Base-by-base conservation (phyloP, 164 flowering plant species). In the Nymphaea colorata region DNA sequence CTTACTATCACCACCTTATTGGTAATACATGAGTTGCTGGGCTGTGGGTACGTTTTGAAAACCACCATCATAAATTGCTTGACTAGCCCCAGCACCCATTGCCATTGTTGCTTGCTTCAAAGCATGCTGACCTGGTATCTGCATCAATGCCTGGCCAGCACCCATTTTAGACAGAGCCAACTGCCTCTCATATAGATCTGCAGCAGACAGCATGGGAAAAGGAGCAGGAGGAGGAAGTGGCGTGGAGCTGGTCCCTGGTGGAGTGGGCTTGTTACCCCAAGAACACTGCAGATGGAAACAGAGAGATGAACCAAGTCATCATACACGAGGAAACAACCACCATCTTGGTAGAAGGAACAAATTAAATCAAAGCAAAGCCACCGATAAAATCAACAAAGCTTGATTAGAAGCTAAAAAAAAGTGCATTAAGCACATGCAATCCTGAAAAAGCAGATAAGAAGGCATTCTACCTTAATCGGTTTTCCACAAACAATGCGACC, bases 181-280 rank as follows among this genome's bases (percentile, higher is more conserved):
- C 70, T 88, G 96, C 3, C 88, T 82, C 66, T 86, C 89, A 62
- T 89, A 91, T 61, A 82, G 82, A 44, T 85, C 91, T 5, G 83
- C 61, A 0, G 84, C 78, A 11, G 90, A 79, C 15, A 86, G 60
- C 4, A 83, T 85, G 0, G 82, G 84, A 64, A 79, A 70, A 5
- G 78, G 80, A 11, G 76, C 78, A 14, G 83, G 70, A 6, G 98
- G 98, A 8, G 92, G 96, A 1, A 95, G 92, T n/a, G 90, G 91
- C 5, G 96, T 91, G 41, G 80, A 72, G 3, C 92, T 86, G 73
- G 67, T 74, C 14, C 85, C 79, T 41, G 93, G 96, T 7, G 93
- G 88, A 25, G 98, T 90, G 0, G 98, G 98, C 74, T 90, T 90
- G 82, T 84, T 93, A 4, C 98, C 97, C 96, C 96, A 90, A 8